Base-by-base conservation (phyloP, 2,329 filamentous ascomycete species). In the Plenodomus tracheiphilus region DNA sequence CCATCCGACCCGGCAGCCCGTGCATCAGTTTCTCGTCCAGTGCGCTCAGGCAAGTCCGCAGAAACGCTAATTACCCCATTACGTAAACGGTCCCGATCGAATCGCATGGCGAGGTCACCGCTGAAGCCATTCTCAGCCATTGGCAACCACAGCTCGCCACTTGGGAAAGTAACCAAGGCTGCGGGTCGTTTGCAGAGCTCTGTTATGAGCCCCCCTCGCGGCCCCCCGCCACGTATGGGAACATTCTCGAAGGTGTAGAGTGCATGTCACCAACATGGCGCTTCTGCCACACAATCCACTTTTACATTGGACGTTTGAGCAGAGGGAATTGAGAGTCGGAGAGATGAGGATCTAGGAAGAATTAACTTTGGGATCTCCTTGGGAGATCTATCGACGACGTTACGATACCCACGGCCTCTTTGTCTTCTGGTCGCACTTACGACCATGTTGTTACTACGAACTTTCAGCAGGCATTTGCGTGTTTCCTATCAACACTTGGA, bases 41-140 rank as follows among this genome's bases (percentile, higher is more conserved):
- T 74, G 22, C 66, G 69, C 30, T 72, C 69, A 19, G 71, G 71
- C 40, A 68, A 69, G 49, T 72, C 70, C 5, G 71, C 70, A 6
- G 71, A 74, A 41, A 59, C 68, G n/a, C 50, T 72, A 28, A 74
- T 74, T 39, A 71, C 71, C 15, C 71, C 71, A 22, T 59, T 72
- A 20, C 67, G 71, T 22, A 74, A 71, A 52, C 67, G 68, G 2
- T 64, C 67, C 4, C 63, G 59, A 18, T 49, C 66, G 2, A 71
- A 56, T 46, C 62, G 64, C 38, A 43, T 58, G n/a, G 51, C 53
- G 15, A 62, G 57, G 32, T 64, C 59, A n/a, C 59, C 63, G 15
- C 49, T 56, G 46, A 58, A 53, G 17, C 46, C 59, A 16, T 47
- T 51, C 8, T 43, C 60, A 11, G 42, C 52, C 19, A 40, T 56